Conservation (phyloP, 306 rosid species). For the Amphicarpaea edgeworthii region DNA sequence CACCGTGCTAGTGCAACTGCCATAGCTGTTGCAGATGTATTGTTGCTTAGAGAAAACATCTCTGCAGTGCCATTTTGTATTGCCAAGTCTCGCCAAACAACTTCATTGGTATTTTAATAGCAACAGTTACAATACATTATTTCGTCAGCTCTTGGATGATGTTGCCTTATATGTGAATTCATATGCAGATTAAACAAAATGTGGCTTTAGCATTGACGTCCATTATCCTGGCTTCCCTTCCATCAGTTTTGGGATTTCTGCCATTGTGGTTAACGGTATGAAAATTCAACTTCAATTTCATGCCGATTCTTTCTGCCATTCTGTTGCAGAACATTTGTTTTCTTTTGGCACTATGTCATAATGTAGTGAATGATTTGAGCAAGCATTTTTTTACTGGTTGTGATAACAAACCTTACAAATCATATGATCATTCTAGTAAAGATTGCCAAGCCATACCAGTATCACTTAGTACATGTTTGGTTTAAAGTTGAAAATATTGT, state of each 20-base stretch:
- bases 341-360: conserved; percentile 14
- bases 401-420: conserved; percentile 13
- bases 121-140: conserved; percentile 2
- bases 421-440: conserved; percentile 9
- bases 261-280: conserved; percentile 97
- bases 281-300: conserved; percentile 38
- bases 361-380: conserved; percentile 12
- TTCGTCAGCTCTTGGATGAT: conserved; percentile 29
- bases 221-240: conserved; percentile 88
- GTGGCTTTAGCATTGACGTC: conserved; percentile 85
- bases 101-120: conserved; percentile 71
- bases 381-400: not conserved
- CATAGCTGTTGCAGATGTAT: conserved; percentile 89
- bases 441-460: not conserved
- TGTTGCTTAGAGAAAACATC: conserved; percentile 84
- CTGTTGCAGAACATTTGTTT: conserved; percentile 24
- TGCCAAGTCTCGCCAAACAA: conserved; percentile 96
- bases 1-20: conserved; percentile 99
- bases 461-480: no score
- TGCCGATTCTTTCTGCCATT: conserved; percentile 12
- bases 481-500: no score
- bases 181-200: conserved; percentile 87
- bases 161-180: conserved; percentile 41
- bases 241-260: conserved; percentile 92
- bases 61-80: conserved; percentile 92